A percentile compares a stretch with the other conserved stretches of the same genome.
These are phyloP conservation scores for Silene noctiflora DNA, from an alignment of 179 eudicot species.

Conservation along the genomic window DNA sequence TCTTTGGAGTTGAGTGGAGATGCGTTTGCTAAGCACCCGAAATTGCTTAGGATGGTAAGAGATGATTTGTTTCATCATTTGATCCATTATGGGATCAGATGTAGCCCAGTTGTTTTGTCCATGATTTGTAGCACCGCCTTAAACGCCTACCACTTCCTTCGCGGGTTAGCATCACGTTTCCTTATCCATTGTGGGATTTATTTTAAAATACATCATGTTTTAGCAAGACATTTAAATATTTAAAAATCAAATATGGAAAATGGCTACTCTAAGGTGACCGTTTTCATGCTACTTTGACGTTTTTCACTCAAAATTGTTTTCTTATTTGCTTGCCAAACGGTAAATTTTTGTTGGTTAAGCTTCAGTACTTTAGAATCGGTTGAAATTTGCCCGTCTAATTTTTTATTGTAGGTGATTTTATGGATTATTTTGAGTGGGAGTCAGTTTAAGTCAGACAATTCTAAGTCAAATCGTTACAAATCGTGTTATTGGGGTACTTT, in stretches of 20 bases:
- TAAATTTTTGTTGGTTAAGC: too few relatives aligned
- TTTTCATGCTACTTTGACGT: too few relatives aligned
- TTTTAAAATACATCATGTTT: not conserved
- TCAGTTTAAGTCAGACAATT: too few relatives aligned
- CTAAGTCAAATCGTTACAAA: too few relatives aligned
- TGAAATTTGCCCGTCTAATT: too few relatives aligned
- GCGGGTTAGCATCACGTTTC: slow-evolving; percentile 41
- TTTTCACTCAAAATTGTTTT: too few relatives aligned
- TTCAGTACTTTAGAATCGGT: too few relatives aligned
- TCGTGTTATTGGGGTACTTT: too few relatives aligned
- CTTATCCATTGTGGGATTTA: not conserved
- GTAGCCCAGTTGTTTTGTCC: slow-evolving; percentile 71
- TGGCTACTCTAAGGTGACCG: too few relatives aligned
- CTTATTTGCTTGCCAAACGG: too few relatives aligned
- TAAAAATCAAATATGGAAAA: not conserved
- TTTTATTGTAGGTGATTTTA: too few relatives aligned
- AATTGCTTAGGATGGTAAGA: slow-evolving; percentile 73
- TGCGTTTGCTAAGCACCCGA: slow-evolving; percentile 68
- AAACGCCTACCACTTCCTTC: slow-evolving; percentile 73
- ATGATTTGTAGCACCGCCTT: slow-evolving; percentile 90
- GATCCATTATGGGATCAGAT: slow-evolving; percentile 68
- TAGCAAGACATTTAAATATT: not conserved
- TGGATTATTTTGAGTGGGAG: too few relatives aligned
- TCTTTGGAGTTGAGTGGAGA: slow-evolving; percentile 82
- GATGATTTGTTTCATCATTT: slow-evolving; percentile 91